phyloP scores from a whole-genome alignment of 352 stramenopile genomes.

The Phytophthora sojae region DNA sequence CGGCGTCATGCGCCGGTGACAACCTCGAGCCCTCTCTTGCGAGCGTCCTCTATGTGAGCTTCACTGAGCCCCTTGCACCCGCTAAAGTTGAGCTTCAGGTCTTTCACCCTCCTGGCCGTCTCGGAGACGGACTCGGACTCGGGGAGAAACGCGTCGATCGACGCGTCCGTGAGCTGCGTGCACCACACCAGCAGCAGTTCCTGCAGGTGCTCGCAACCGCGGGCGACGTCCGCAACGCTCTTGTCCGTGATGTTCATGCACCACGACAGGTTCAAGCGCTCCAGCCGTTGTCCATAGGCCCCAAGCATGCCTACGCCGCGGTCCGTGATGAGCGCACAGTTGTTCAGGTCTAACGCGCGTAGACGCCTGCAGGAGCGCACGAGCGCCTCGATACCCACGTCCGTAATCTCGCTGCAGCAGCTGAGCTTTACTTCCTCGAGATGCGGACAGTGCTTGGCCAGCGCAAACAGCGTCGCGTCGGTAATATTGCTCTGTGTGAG shows the following conservation, averaged over 20 bases:
- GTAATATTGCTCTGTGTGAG: slow-evolving; percentile 81
- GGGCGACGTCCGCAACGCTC: slow-evolving; percentile 71
- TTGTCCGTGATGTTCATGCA: slow-evolving; percentile 92
- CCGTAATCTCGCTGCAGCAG: slow-evolving; percentile 82
- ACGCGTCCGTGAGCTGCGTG: slow-evolving; percentile 81
- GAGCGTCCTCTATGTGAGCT: slow-evolving; percentile 43
- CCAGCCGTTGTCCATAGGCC: slow-evolving; percentile 58
- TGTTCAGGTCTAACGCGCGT: slow-evolving; percentile 72
- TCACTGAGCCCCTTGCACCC: slow-evolving; percentile 74
- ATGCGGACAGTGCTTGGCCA: slow-evolving; percentile 67
- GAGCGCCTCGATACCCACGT: slow-evolving; percentile 76
- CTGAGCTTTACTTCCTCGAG: slow-evolving; percentile 79
- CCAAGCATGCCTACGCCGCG: slow-evolving; percentile 67
- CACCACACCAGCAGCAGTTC: slow-evolving; percentile 85
- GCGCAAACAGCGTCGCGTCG: slow-evolving; percentile 66
- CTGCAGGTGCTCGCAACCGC: slow-evolving; percentile 63
- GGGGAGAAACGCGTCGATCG: slow-evolving; percentile 64
- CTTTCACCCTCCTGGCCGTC: slow-evolving; percentile 16
- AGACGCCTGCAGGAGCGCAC: slow-evolving; percentile 61
- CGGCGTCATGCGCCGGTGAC: slow-evolving; percentile 31
- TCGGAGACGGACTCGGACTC: slow-evolving; percentile 14
- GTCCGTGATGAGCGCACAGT: slow-evolving; percentile 86
- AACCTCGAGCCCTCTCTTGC: slow-evolving; percentile 44
- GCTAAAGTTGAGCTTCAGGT: slow-evolving; percentile 61
- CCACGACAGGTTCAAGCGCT: slow-evolving; percentile 83